These are phyloP conservation scores for Citrullus colocynthis DNA, from an alignment of 306 rosid genomes.

Conservation along the genomic window DNA sequence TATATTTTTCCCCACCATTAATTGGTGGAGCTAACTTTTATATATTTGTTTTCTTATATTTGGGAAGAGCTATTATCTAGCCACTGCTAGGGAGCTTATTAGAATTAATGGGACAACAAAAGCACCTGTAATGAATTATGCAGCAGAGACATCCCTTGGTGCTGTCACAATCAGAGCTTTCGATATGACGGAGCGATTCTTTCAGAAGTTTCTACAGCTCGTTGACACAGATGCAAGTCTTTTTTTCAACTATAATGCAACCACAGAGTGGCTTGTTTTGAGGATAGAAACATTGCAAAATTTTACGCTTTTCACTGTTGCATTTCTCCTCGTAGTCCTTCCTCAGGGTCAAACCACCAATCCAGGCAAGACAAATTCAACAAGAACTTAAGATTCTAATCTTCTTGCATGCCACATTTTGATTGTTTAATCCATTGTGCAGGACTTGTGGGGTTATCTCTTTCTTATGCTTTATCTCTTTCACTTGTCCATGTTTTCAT, in stretches of 20 bases:
- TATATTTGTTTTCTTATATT: neutral
- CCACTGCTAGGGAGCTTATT: conserved; percentile 58
- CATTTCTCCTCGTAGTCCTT: conserved; percentile 40
- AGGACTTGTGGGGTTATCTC: conserved; percentile 71
- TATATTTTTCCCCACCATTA: neutral
- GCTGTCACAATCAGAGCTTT: conserved; percentile 70
- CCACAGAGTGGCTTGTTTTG: conserved; percentile 53
- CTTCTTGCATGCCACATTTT: neutral
- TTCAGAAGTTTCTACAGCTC: conserved; percentile 35
- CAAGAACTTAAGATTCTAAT: neutral
- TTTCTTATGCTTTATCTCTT: conserved; percentile 54
- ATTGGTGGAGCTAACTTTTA: neutral
- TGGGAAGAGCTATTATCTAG: conserved; percentile 52
- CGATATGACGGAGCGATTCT: conserved; percentile 37
- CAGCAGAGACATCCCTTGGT: conserved; percentile 72
- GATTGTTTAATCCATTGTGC: conserved; percentile 12
- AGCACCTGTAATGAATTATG: conserved; percentile 74
- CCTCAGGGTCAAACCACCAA: conserved; percentile 44
- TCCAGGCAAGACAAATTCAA: conserved; percentile 28
- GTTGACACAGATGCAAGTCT: conserved; percentile 57
- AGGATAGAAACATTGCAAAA: conserved; percentile 61
- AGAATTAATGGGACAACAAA: conserved; percentile 85
- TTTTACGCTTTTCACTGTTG: conserved; percentile 50
- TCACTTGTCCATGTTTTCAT: conserved; percentile 27
- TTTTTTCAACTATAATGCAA: conserved; percentile 51